These are phyloP conservation scores for Pleurotus eryngii DNA, from an alignment of 768 basidiomycete genomes.

Conservation along the genomic window DNA sequence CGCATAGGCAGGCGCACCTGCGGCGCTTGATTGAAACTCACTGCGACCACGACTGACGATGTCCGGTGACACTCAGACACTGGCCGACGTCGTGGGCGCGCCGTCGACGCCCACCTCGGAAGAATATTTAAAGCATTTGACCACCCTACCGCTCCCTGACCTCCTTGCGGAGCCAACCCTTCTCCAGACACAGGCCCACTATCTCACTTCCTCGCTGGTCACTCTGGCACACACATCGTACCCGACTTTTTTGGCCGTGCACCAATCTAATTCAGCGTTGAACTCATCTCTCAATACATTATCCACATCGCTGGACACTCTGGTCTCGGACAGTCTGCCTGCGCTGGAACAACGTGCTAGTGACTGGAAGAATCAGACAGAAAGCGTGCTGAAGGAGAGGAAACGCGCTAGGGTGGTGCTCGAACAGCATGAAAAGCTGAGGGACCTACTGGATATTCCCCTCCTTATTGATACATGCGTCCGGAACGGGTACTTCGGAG, in stretches of 20 bases:
- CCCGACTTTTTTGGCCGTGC: slow-evolving; percentile 87
- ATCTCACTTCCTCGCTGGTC: slow-evolving; percentile 85
- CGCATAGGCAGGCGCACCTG: no score
- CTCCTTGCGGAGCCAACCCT: slow-evolving; percentile 71
- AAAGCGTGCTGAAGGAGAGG: slow-evolving; percentile 69
- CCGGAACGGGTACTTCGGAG: slow-evolving; percentile 87
- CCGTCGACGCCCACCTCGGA: slow-evolving; percentile 27
- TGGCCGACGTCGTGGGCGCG: background rate
- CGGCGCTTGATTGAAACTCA: no score
- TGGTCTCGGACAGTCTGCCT: slow-evolving; percentile 69
- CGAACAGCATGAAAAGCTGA: slow-evolving; percentile 91
- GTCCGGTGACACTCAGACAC: background rate
- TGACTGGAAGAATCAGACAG: slow-evolving; percentile 71
- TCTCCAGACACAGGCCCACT: slow-evolving; percentile 81
- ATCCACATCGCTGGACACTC: slow-evolving; percentile 64
- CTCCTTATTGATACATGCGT: slow-evolving; percentile 91
- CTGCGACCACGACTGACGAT: background rate
- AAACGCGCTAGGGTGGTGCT: slow-evolving; percentile 79
- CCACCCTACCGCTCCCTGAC: slow-evolving; percentile 60
- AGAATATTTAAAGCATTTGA: slow-evolving; percentile 63
- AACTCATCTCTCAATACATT: slow-evolving; percentile 70
- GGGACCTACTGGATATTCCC: slow-evolving; percentile 89
- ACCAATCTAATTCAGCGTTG: slow-evolving; percentile 73
- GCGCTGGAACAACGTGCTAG: slow-evolving; percentile 70
- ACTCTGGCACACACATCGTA: slow-evolving; percentile 90